Evolutionary conservation across 192 early-diverging fungal species (phyloP), one percentile per base, ranked within the genome.

Genomic region (Coemansia reversa): DNA sequence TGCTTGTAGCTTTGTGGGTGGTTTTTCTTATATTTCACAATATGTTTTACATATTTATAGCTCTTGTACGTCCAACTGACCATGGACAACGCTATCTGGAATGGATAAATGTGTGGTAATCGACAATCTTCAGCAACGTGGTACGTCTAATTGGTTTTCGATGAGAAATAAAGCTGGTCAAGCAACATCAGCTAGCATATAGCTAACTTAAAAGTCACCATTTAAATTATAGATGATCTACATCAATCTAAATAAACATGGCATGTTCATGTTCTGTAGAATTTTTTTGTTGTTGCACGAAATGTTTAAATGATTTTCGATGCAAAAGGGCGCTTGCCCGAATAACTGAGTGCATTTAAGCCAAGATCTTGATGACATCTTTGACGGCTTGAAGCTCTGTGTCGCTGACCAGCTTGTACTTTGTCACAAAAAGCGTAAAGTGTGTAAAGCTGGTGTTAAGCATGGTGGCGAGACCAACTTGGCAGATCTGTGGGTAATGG

Each of bases 391-490:
- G 75, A 50, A 83, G 76, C 63, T 83, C 81, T 23, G 71, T 67
- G 32, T 72, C 69, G 69, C 70, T 72, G 55, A 98, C 89, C 64
- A 96, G 76, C 58, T 86, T 76, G 77, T 94, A 96, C 76, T 95
- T 90, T 60, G 88, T 85, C 58, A 90, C 92, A 81, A 98, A 96
- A 14, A 91, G 79, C 18, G 94, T 86, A 83, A 95, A 96, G 76
- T 98, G 96, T 65, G 94, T 94, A 81, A 95, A 96, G 63, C 85
- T 87, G 19, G 94, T 98, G 77, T 96, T 96, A 54, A 98, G 82
- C 68, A 93, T 90, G n/a, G 90, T 86, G 52, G 91, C 93, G 51
- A 93, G 89, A 6, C 89, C 92, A 30, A 93, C 82, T 20, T 84
- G 85, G 49, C 87, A 86, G 54, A 96, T 85, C 50, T 80, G 82